Evolutionary conservation across 257 asterid species (phyloP), one percentile per base, ranked within the genome.

Genomic region (Echites panduratus): DNA sequence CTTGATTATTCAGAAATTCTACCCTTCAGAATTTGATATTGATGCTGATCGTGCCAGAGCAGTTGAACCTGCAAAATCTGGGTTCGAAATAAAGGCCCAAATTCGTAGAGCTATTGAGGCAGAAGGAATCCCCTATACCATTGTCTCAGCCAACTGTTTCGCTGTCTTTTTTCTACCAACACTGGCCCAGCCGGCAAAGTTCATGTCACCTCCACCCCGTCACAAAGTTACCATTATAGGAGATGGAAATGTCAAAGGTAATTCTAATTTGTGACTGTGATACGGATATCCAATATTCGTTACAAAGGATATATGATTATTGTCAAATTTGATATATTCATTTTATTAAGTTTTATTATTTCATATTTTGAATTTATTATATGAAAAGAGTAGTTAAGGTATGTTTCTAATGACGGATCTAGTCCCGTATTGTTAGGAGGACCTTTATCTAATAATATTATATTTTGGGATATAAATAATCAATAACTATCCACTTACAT

Each of bases 1-100:
- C 43, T 41, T 53, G 69, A 41, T 11, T 50, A 43, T 54, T 49
- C 80, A 92, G 98, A 88, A 90, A 66, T 92, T 90, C 80, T 73
- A 85, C n/a, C 98, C 98, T 0, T 92, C 98, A 0, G 98, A 92
- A 70, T 92, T 87, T 54, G 91, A 96, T 10, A 75, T 80, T 63
- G 98, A 92, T 47, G 90, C 82, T 27, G 96, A 92, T 70, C 86
- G 79, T 11, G 16, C 78, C 2, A 81, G 85, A 2, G 91, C 92
- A 0, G 92, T 88, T 0, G 92, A 82, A 56, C 97, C 96, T 7
- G 87, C 73, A 53, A 68, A 68, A 68, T 50, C 79, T 17, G 48
- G 59, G 27, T 75, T 54, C 2, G 58, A 27, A 43, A 44, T 22
- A 1, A 75, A 75, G 26, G 53, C 79, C 41, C 50, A 68, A 43